phyloP scores from a whole-genome alignment of 73 alveolate species.

The Uronychia setigera region DNA sequence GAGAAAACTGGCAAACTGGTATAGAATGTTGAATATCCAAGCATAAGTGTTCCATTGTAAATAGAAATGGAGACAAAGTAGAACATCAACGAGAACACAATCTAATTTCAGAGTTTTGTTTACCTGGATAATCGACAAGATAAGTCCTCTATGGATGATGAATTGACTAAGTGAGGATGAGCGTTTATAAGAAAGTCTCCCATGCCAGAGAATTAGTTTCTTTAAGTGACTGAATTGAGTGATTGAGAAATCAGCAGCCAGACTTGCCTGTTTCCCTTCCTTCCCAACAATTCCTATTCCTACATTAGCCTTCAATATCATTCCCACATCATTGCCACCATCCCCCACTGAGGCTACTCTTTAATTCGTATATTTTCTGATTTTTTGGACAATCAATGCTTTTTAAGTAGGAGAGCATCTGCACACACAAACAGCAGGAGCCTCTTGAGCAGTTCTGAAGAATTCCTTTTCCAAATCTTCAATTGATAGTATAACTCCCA shows the following conservation, averaged over 20 bases:
- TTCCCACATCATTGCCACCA: slow-evolving; percentile 99
- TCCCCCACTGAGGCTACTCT: slow-evolving; percentile 97
- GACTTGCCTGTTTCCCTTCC: slow-evolving; percentile 97
- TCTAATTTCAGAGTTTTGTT: slow-evolving; percentile 77
- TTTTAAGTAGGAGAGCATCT: slow-evolving; percentile 98
- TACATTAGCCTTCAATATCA: slow-evolving; percentile 97
- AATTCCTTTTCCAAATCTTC: slow-evolving; percentile 60
- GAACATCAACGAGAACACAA: slow-evolving; percentile 86
- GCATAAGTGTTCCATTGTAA: slow-evolving; percentile 90
- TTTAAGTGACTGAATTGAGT: slow-evolving; percentile 82
- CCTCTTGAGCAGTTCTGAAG: slow-evolving; percentile 71
- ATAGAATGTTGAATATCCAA: slow-evolving; percentile 96
- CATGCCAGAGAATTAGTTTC: slow-evolving; percentile 96
- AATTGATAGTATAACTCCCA: slow-evolving; percentile 56
- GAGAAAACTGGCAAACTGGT: slow-evolving; percentile 95
- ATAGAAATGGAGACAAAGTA: slow-evolving; percentile 90
- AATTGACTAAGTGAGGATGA: slow-evolving; percentile 86
- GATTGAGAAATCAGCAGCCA: slow-evolving; percentile 97
- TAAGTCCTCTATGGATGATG: slow-evolving; percentile 95
- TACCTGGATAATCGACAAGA: slow-evolving; percentile 87
- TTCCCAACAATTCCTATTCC: slow-evolving; percentile 97
- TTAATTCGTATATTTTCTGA: slow-evolving; percentile 80
- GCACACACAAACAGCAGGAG: slow-evolving; percentile 95
- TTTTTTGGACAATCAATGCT: slow-evolving; percentile 85
- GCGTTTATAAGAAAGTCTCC: slow-evolving; percentile 93